A percentile compares a stretch with the other conserved stretches of the same genome.
Conservation (phyloP, 176 grass and related monocot species). For the Calamus simplicifolius region DNA sequence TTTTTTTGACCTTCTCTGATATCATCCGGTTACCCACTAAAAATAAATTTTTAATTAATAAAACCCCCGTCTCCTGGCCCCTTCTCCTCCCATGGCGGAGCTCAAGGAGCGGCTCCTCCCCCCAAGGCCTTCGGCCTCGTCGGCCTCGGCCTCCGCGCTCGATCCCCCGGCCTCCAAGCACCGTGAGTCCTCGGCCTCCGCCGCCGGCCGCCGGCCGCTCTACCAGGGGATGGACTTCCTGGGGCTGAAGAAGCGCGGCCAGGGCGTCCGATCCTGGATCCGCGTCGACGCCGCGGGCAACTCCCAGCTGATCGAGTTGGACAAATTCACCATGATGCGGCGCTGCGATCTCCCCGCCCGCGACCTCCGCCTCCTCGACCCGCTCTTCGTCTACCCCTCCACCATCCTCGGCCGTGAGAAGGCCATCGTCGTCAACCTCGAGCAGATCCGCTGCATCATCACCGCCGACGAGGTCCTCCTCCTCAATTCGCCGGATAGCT, state of each 20-base stretch:
- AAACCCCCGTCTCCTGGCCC: too few species aligned
- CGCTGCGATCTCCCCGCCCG: conserved; percentile 77
- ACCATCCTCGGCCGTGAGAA: conserved; percentile 83
- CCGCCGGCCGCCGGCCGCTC: conserved; percentile 11
- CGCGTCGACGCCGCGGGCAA: conserved; percentile 64
- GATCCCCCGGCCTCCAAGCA: too few species aligned
- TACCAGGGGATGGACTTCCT: conserved; percentile 29
- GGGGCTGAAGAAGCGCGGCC: conserved; percentile 57
- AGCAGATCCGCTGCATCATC: conserved; percentile 78
- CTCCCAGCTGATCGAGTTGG: conserved; percentile 48
- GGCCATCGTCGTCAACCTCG: conserved; percentile 82
- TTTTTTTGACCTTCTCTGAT: too few species aligned
- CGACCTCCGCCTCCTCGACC: conserved; percentile 91
- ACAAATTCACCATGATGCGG: conserved; percentile 88
- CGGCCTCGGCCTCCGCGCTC: conserved; percentile 16
- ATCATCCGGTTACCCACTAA: too few species aligned
- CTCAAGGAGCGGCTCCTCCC: conserved; percentile 8
- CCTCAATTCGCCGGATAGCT: conserved; percentile 28
- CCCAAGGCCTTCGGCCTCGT: conserved; percentile 2
- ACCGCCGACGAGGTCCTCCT: conserved; percentile 76
- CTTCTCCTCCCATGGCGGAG: conserved; percentile 43
- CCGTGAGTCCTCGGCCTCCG: too few species aligned
- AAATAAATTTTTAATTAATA: too few species aligned
- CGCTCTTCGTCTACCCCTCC: conserved; percentile 83
- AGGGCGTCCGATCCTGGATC: conserved; percentile 58